Evolutionary conservation across 805 yeast genomes (phyloP).

Genomic region (Metschnikowia kofuensis): DNA sequence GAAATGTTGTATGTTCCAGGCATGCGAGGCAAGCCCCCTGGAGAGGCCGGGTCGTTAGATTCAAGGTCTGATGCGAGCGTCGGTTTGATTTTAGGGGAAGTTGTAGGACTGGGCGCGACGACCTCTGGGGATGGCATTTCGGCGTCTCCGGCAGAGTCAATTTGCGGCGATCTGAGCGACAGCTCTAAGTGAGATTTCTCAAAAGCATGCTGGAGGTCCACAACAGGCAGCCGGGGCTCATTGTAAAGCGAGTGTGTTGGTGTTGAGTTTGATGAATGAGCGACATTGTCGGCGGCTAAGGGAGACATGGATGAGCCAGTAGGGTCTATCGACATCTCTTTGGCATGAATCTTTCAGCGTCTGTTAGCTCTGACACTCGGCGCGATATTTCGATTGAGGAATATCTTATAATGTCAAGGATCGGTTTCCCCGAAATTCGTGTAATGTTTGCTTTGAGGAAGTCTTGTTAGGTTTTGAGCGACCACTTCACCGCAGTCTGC

Average conservation of each 20-base stretch:
- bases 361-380: background rate
- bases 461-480: background rate
- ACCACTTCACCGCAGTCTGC: background rate
- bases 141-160: background rate
- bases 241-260: background rate
- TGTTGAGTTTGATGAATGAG: background rate
- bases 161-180: background rate
- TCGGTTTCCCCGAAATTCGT: background rate
- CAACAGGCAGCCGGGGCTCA: conserved; percentile 11
- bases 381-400: background rate
- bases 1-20: conserved; percentile 47
- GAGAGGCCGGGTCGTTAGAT: conserved; percentile 3
- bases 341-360: background rate
- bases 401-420: background rate
- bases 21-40: conserved; percentile 33
- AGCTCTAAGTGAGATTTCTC: background rate
- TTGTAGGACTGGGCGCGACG: background rate
- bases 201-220: conserved; percentile 11
- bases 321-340: background rate
- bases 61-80: background rate
- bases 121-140: conserved; percentile 3
- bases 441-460: background rate
- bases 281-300: background rate
- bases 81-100: background rate
- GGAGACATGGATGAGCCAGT: background rate